Percentiles rank a stretch among this genome's conserved stretches.
Conservation (phyloP, 257 asterid species). For the Parsonsia alboflavescens region DNA sequence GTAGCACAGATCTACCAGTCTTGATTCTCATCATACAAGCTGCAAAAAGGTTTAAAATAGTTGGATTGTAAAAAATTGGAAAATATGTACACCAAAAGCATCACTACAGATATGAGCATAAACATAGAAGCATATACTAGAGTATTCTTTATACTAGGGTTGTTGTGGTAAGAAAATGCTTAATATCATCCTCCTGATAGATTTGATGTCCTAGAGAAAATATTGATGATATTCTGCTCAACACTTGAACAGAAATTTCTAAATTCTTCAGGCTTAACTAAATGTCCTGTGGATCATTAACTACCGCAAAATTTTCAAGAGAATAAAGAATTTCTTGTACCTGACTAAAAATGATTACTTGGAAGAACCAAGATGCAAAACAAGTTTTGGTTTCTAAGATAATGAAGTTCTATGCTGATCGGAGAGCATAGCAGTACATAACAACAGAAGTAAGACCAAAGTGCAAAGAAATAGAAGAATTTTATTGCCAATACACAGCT, state of each 20-base stretch:
- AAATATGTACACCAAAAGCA: background rate
- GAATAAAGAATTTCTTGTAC: too few relatives aligned
- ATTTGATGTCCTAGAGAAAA: background rate
- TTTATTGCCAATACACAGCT: background rate
- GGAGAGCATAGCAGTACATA: background rate
- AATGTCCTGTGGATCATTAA: background rate
- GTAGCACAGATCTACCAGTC: constrained; percentile 52
- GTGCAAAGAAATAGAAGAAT: background rate
- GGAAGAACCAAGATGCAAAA: background rate
- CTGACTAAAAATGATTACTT: background rate
- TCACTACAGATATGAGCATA: background rate
- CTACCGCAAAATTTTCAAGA: background rate
- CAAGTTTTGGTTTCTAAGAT: background rate
- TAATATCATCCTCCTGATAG: background rate
- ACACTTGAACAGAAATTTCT: background rate
- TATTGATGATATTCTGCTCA: background rate
- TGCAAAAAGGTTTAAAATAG: constrained; percentile 27
- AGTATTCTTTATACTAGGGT: too few relatives aligned
- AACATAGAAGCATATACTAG: too few relatives aligned
- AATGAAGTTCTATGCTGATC: background rate
- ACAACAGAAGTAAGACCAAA: background rate
- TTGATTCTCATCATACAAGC: constrained; percentile 83
- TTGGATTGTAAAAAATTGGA: background rate
- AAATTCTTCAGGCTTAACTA: background rate
- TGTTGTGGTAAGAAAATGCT: background rate